Percentiles rank a stretch among this genome's conserved stretches.
phyloP scores from a whole-genome alignment of 139 green algal species.

The Nannochloris sp. region DNA sequence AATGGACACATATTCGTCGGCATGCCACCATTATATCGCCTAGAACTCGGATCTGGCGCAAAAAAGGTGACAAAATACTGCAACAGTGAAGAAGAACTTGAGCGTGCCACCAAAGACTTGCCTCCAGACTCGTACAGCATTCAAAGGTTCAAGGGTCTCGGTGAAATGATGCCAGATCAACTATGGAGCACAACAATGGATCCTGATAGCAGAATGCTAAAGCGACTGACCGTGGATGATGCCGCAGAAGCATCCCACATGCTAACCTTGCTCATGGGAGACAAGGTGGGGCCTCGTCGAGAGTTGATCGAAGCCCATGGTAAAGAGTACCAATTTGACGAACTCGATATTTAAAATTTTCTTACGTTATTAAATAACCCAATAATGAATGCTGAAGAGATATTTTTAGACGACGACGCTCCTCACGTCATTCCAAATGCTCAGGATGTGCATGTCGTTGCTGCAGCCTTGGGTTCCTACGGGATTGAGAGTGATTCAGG shows the following conservation, averaged over 20 bases:
- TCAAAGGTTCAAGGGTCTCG: slow-evolving; percentile 91
- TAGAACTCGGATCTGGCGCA: slow-evolving; percentile 14
- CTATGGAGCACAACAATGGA: slow-evolving; percentile 96
- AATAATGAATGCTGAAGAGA: slow-evolving; percentile 6
- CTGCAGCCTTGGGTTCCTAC: slow-evolving; percentile 1
- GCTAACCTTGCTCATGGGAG: slow-evolving; percentile 86
- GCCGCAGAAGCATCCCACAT: slow-evolving; percentile 63
- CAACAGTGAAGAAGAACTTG: slow-evolving; percentile 67
- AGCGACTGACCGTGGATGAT: slow-evolving; percentile 59
- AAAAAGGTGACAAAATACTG: slow-evolving; percentile 40
- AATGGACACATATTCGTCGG: slow-evolving; percentile 87
- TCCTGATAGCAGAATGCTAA: slow-evolving; percentile 61
- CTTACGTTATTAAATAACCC: slow-evolving; percentile 11
- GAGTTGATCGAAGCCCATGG: slow-evolving; percentile 56
- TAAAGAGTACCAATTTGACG: slow-evolving; percentile 20
- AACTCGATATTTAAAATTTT: slow-evolving; percentile 52
- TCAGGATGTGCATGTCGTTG: slow-evolving; percentile 25
- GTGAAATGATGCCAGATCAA: slow-evolving; percentile 99
- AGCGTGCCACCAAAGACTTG: slow-evolving; percentile 19
- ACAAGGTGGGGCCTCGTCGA: slow-evolving; percentile 56
- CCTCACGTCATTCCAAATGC: slow-evolving; percentile 8
- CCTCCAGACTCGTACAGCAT: slow-evolving; percentile 42
- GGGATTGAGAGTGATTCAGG: neutral
- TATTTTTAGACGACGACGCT: slow-evolving; percentile 2
- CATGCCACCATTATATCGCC: slow-evolving; percentile 84